A percentile compares a stretch with the other conserved stretches of the same genome.
phyloP scores from a whole-genome alignment of 1,284 basidiomycete genomes.

The Cryptococcus floricola region DNA sequence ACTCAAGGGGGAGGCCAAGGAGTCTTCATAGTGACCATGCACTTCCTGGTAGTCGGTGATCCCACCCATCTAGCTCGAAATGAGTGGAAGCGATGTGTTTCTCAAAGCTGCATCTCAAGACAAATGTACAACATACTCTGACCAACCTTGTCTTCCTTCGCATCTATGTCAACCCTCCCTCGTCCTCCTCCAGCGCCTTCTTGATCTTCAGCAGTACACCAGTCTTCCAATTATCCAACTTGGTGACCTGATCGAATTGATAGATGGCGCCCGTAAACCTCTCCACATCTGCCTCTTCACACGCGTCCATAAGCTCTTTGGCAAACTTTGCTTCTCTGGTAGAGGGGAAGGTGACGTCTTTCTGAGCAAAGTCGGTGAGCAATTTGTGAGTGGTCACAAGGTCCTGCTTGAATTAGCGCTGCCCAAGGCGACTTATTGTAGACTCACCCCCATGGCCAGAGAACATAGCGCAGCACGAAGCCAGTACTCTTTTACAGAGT shows the following conservation, averaged over 20 bases:
- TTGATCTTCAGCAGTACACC: constrained; percentile 82
- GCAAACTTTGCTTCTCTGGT: constrained; percentile 89
- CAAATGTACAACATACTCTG: neutral
- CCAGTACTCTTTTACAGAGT: constrained; percentile 98
- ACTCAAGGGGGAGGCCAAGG: neutral
- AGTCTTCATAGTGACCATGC: neutral
- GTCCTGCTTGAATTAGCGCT: constrained; percentile 58
- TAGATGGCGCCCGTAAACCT: constrained; percentile 65
- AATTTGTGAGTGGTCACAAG: constrained; percentile 76
- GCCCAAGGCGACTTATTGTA: neutral
- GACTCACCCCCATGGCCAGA: constrained; percentile 76
- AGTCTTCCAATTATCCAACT: constrained; percentile 94
- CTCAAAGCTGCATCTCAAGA: neutral
- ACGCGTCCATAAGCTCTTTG: constrained; percentile 67
- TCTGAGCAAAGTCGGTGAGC: constrained; percentile 64
- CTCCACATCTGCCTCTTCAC: constrained; percentile 74
- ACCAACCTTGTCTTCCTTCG: neutral
- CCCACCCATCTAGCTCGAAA: no score
- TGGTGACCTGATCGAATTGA: constrained; percentile 82
- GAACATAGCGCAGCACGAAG: constrained; percentile 82
- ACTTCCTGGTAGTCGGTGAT: neutral
- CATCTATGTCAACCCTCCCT: constrained; percentile 50
- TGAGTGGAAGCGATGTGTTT: neutral
- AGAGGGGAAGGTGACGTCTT: constrained; percentile 73
- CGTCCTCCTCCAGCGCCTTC: constrained; percentile 64